Base-by-base conservation (phyloP, 2,329 filamentous ascomycete genomes). In the Fusarium longipes region DNA sequence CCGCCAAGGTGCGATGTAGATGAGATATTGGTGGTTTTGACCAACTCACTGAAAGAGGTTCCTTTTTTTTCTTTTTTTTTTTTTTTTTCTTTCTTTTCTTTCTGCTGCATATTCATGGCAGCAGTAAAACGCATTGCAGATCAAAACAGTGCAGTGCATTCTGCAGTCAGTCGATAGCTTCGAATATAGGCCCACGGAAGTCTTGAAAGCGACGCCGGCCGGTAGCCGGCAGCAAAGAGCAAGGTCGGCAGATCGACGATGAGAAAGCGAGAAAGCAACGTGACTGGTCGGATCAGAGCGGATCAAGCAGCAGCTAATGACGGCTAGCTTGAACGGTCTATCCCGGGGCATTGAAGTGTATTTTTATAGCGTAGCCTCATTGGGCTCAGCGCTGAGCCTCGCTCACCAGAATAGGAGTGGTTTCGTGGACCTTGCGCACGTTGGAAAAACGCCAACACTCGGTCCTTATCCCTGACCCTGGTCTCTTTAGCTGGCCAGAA, bases 231-330 rank as follows among this genome's bases (percentile, higher is more conserved):
- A 58, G 43, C 48, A 50, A 40, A 44, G 17, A 43, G 33, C 24
- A 50, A 66, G 32, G 32, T 44, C 65, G 65, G 65, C 53, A 69
- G 66, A 68, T 68, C 66, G 61, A 67, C 65, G 66, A 69, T 68
- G 66, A 55, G 49, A 45, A 47, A 45, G 55, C 29, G 47, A 58
- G 11, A 48, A 68, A 32, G 33, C 32, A 24, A 53, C 56, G 15
- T 63, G 24, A 68, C 65, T 62, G 49, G 61, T 29, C 44, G 40
- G 33, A 29, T 32, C 30, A 30, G n/a, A 44, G 45, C 35, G 48
- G 53, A 54, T 66, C 65, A 54, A 54, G 35, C 17, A 68, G 39
- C 30, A 47, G 40, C 65, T 66, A 68, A 55, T 22, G 25, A 62
- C 15, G 38, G 40, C 52, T 68, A 68, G 66, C 32, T 49, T 24